These are phyloP conservation scores for Euphorbia schlechtendalii DNA, from an alignment of 441 rosid species.

Conservation along the genomic window DNA sequence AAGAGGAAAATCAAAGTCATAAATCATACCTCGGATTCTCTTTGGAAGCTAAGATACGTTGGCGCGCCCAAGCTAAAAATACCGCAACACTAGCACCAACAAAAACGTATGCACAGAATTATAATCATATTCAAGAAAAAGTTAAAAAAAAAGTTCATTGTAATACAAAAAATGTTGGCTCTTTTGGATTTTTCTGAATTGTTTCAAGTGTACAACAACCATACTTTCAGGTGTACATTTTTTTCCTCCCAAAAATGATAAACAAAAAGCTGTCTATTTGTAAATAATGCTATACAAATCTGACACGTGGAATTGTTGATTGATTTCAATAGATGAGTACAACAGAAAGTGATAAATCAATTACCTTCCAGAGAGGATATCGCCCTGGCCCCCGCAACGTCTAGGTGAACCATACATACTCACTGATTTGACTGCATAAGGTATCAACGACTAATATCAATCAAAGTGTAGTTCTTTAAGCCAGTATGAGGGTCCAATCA, in stretches of 20 bases:
- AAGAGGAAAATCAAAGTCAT: too few species aligned
- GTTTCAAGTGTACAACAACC: too few species aligned
- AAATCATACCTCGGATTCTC: conserved; percentile 37
- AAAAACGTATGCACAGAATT: background rate
- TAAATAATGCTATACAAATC: background rate
- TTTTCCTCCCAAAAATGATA: background rate
- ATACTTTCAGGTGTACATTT: too few species aligned
- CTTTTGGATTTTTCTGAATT: too few species aligned
- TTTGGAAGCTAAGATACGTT: conserved; percentile 27
- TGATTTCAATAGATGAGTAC: background rate
- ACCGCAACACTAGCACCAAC: conserved; percentile 64
- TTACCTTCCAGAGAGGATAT: conserved; percentile 94
- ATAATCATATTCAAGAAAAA: too few species aligned
- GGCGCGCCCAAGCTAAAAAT: conserved; percentile 78
- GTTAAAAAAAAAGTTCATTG: too few species aligned
- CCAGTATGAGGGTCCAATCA: background rate
- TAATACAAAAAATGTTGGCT: too few species aligned
- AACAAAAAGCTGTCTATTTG: background rate
- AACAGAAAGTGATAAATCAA: background rate
- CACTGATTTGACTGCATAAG: conserved; percentile 68
- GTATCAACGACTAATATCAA: conserved; percentile 15
- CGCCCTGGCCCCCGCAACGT: conserved; percentile 97
- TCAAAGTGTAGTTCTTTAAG: background rate
- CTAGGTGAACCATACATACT: conserved; percentile 73
- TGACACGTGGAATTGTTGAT: background rate